Evolutionary conservation across 805 yeast species (phyloP), one percentile per base, ranked within the genome.

Genomic region (Metschnikowia dekortorum): DNA sequence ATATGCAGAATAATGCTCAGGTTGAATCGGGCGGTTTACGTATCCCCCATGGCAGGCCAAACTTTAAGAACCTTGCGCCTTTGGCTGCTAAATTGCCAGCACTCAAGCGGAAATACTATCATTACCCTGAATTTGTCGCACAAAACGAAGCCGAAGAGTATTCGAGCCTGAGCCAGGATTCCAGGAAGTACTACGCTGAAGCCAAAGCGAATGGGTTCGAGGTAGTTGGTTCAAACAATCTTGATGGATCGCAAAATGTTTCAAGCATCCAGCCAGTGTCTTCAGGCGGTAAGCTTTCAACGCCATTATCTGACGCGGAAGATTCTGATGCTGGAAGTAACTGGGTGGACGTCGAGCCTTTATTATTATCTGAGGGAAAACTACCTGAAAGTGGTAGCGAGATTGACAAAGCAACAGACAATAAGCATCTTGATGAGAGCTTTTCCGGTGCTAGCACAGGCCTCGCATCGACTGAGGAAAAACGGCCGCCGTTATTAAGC

Each of bases 21-120:
- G n/a, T 35, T 1, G 46, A 44, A 28, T 13, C 39, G n/a, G 16
- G 9, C 5, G 34, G 28, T 7, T 9, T 44, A 2, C 74, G 78
- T 71, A 72, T 77, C 22, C 85, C 85, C 6, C 70, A 68, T 36
- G 70, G 71, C 51, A 66, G 67, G 44, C 75, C 76, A 1, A 61
- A 54, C 26, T 73, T 81, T 56, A 64, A 63, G 4, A 70, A 68
- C 28, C 63, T 80, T 18, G 76, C 78, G 9, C 51, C 51, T 1
- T 59, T 71, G 49, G 63, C 69, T 2, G 59, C 61, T 38, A 55
- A 60, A 46, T 59, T 70, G 13, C 65, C 68, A 3, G 62, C 61
- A 11, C 34, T 56, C n/a, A 71, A 69, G 49, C 56, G 60, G 18
- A 60, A 62, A 6, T 67, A 59, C 46, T 69, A 68, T 49, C 72